These are phyloP conservation scores for Penicillium antarcticum DNA, from an alignment of 495 filamentous ascomycete species.

Conservation along the genomic window DNA sequence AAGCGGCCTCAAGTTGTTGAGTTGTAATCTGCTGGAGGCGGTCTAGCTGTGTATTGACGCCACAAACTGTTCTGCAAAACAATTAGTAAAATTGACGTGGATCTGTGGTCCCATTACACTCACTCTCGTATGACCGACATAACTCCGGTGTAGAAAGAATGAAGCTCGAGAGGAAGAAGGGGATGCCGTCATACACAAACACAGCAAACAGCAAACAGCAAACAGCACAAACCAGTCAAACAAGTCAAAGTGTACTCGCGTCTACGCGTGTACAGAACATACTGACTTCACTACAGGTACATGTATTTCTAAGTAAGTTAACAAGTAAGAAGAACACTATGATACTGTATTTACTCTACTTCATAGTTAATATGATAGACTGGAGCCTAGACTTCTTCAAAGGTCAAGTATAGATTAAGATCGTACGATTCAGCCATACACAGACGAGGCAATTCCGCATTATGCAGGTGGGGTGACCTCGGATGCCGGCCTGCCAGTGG, in stretches of 20 bases:
- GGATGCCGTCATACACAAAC: constrained; percentile 16
- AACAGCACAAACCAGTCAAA: constrained; percentile 8
- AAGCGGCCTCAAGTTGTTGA: constrained; percentile 19
- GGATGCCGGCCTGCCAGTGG: constrained; percentile 40
- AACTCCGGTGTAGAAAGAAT: not conserved
- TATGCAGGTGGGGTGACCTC: constrained; percentile 19
- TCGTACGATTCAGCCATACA: constrained; percentile 15
- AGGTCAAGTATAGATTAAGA: not conserved
- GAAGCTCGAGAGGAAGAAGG: no score
- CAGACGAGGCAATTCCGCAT: constrained; percentile 12
- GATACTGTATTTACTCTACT: no score
- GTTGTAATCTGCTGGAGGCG: constrained; percentile 50
- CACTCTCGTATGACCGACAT: constrained; percentile 9
- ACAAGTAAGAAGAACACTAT: no score
- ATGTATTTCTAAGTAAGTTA: no score
- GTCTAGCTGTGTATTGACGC: constrained; percentile 77
- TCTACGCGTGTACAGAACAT: constrained; percentile 9
- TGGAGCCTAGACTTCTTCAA: no score
- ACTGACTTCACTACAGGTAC: no score
- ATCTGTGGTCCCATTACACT: not conserved
- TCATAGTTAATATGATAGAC: no score
- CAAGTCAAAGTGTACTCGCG: not conserved
- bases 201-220: constrained; percentile 10
- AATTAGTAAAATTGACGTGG: not conserved
- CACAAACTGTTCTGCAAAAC: constrained; percentile 65